Evolutionary conservation across 345 rosid genomes (phyloP), one percentile per base, ranked within the genome.

Genomic region (Trapa bicornis): DNA sequence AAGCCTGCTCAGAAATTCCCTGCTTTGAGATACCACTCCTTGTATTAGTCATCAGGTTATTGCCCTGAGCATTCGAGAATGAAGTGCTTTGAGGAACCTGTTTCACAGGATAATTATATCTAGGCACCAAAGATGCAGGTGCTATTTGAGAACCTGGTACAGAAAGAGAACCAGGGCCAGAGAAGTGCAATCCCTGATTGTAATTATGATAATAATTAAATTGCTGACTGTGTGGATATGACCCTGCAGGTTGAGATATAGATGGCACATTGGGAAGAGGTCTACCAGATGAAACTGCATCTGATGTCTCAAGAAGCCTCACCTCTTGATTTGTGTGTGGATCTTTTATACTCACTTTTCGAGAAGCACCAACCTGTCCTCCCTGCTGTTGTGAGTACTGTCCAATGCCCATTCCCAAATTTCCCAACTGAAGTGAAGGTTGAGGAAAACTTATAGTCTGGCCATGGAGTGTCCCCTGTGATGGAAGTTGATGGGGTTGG

Each of bases 311-410:
- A 75, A 84, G 91, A 70, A 91, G 96, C 84, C 90, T 86, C 77
- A 91, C 82, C 85, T 94, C 97, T 76, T 87, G 96, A 75, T 83
- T 96, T 11, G 99, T 94, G 42, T 84, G 91, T 4, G 99, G 97
- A 79, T 94, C 91, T 73, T 96, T 91, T 63, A 94, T 91, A 76
- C 89, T 94, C 42, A 94, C 93, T 79, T 86, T 89, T 64, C 96
- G 93, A 64, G 69, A 77, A 71, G 85, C 84, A 36, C 77, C 80
- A 73, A 74, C 86, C 75, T 89, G 88, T 3, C 85, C 88, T 67
- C 88, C 97, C 68, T 85, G 99, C 70, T 84, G 97, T 63, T 78
- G 90, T 9, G 85, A 69, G 78, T 86, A 91, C 68, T 83, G 96
- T 8, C 89, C 73, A 63, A 91, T 73, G 61, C 86, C 84, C 45